Evolutionary conservation across 2,329 filamentous ascomycete genomes (phyloP).

Genomic region (Coleophoma crateriformis): DNA sequence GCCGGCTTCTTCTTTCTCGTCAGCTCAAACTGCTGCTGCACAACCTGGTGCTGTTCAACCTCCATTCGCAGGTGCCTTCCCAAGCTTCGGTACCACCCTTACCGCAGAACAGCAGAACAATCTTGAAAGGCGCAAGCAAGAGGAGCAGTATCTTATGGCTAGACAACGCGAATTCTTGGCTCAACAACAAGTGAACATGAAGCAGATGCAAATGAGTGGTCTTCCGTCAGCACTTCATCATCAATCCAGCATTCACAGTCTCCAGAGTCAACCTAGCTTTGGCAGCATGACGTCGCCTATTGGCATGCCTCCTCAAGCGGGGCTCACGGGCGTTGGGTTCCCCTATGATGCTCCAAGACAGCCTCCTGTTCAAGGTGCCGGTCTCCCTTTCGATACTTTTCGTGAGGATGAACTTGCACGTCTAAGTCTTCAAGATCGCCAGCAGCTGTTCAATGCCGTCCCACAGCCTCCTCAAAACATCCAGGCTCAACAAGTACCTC

Average conservation of each 20-base stretch:
- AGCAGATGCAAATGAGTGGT: slow-evolving; percentile 61
- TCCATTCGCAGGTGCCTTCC: slow-evolving; percentile 88
- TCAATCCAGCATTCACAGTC: slow-evolving; percentile 88
- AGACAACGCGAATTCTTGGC: slow-evolving; percentile 90
- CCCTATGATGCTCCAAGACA: slow-evolving; percentile 54
- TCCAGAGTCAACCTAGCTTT: slow-evolving; percentile 96
- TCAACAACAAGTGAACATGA: slow-evolving; percentile 75
- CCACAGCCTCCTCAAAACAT: slow-evolving; percentile 13
- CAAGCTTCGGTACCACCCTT: slow-evolving; percentile 91
- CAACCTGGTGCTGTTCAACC: slow-evolving; percentile 67
- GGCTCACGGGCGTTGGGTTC: slow-evolving; percentile 49
- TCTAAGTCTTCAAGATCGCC: slow-evolving; percentile 44
- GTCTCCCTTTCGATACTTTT: slow-evolving; percentile 46
- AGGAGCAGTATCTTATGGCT: slow-evolving; percentile 95
- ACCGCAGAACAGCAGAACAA: slow-evolving; percentile 99
- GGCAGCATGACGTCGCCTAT: slow-evolving; percentile 89
- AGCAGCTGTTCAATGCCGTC: slow-evolving; percentile 16
- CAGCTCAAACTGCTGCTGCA: slow-evolving; percentile 29
- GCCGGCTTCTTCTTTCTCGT: slow-evolving; percentile 25
- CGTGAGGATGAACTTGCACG: slow-evolving; percentile 72
- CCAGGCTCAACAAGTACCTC: slow-evolving; percentile 23
- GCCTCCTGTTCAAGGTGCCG: slow-evolving; percentile 30
- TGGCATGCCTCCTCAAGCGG: slow-evolving; percentile 49
- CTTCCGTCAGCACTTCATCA: slow-evolving; percentile 64
- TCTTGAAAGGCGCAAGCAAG: slow-evolving; percentile 90